Percentiles rank a stretch among this genome's conserved stretches.
These are phyloP conservation scores for Leccinum solheimii DNA, from an alignment of 1,284 basidiomycete genomes.

Conservation along the genomic window DNA sequence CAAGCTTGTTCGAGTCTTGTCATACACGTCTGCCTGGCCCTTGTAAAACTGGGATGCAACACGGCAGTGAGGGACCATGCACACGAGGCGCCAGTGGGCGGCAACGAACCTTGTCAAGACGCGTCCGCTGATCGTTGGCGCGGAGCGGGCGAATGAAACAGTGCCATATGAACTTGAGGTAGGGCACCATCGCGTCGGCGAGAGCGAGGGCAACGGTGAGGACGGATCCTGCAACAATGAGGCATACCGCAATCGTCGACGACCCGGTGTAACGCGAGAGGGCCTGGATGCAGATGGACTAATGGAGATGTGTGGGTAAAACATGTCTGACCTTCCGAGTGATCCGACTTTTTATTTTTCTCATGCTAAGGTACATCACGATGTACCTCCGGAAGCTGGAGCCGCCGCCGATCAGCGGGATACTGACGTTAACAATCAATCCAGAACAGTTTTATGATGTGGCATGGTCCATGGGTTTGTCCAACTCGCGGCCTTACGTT, in stretches of 20 bases:
- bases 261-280: constrained; percentile 34
- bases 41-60: constrained; percentile 53
- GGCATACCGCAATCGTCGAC: constrained; percentile 28
- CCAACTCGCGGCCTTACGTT: not conserved
- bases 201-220: constrained; percentile 26
- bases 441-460: not conserved
- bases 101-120: constrained; percentile 43
- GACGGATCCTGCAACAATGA: constrained; percentile 29
- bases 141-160: constrained; percentile 47
- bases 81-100: not conserved
- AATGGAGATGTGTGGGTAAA: not conserved
- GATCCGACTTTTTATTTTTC: not conserved
- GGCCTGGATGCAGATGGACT: not conserved
- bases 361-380: not conserved
- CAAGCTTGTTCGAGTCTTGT: constrained; percentile 57
- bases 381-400: not conserved
- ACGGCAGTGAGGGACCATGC: not conserved
- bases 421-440: not conserved
- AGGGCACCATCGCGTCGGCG: constrained; percentile 35
- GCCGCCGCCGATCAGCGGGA: not conserved
- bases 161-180: constrained; percentile 49
- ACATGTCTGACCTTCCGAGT: not conserved
- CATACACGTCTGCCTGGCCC: constrained; percentile 73
- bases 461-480: not conserved
- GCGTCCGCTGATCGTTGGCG: constrained; percentile 41